These are phyloP conservation scores for Fusarium paranaense DNA, from an alignment of 2,329 filamentous ascomycete genomes.

Conservation along the genomic window DNA sequence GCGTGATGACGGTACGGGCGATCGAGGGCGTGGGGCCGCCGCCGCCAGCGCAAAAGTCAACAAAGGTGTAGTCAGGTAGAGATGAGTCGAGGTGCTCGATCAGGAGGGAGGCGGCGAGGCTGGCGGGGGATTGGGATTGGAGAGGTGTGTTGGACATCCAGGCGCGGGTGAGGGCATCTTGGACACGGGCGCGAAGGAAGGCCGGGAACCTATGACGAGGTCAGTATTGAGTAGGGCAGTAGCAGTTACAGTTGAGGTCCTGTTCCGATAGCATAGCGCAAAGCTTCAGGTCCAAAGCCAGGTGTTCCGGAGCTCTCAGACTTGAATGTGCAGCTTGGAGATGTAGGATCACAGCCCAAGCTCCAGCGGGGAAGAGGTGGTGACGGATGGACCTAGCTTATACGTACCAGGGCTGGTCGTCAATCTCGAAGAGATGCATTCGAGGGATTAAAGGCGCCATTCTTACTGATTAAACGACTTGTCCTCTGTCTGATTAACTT, in stretches of 20 bases:
- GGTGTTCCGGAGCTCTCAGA: not conserved
- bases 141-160: conserved; percentile 73
- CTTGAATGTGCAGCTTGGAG: not conserved
- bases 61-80: conserved; percentile 68
- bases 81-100: conserved; percentile 60
- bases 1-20: conserved; percentile 68
- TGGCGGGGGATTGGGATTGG: conserved; percentile 68
- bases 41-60: conserved; percentile 82
- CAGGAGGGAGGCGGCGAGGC: conserved; percentile 70
- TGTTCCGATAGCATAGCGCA: not conserved
- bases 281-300: not conserved
- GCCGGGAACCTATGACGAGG: conserved; percentile 68
- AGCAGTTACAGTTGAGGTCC: not conserved
- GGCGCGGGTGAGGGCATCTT: conserved; percentile 71
- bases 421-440: conserved; percentile 75
- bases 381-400: not conserved
- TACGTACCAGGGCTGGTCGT: conserved; percentile 72
- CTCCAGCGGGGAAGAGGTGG: not conserved
- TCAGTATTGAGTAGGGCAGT: conserved; percentile 5
- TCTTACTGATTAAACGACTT: not conserved
- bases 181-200: conserved; percentile 72
- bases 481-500: not conserved
- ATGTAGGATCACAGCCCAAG: not conserved
- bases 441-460: conserved; percentile 67
- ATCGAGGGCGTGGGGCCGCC: conserved; percentile 77